Evolutionary conservation across 129 eudicot species (phyloP).

Genomic region (Logfia minima): DNA sequence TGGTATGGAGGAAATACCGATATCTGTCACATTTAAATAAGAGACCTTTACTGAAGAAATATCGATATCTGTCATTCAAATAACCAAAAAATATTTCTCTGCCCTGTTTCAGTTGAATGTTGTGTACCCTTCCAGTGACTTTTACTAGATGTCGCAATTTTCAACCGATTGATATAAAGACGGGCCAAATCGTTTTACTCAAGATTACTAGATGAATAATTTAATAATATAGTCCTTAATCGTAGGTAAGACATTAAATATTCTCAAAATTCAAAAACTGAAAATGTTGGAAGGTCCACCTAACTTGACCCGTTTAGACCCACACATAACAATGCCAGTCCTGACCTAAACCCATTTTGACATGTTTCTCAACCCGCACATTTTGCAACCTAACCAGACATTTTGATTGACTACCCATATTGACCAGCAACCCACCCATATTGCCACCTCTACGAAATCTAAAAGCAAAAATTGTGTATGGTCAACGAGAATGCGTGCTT

Average conservation of each 20-base stretch:
- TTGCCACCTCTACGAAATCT: neutral
- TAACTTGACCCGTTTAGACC: neutral
- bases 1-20: conserved; percentile 82
- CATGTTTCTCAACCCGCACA: neutral
- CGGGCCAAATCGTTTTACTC: too few relatives aligned
- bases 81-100: too few relatives aligned
- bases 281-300: neutral
- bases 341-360: neutral
- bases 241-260: neutral
- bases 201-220: too few relatives aligned
- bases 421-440: neutral
- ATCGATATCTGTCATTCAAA: too few relatives aligned
- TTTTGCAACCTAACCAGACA: neutral
- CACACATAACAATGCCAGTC: neutral
- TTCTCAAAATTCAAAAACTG: neutral
- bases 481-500: neutral
- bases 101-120: too few relatives aligned
- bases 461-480: neutral
- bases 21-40: conserved; percentile 49
- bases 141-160: too few relatives aligned
- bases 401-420: neutral
- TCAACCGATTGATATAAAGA: too few relatives aligned
- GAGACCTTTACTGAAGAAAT: neutral
- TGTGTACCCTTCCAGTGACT: too few relatives aligned
- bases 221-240: neutral